Percentiles rank a stretch among this genome's conserved stretches.
Conservation (phyloP, 495 filamentous ascomycete genomes). For the Entonaema liquescens region DNA sequence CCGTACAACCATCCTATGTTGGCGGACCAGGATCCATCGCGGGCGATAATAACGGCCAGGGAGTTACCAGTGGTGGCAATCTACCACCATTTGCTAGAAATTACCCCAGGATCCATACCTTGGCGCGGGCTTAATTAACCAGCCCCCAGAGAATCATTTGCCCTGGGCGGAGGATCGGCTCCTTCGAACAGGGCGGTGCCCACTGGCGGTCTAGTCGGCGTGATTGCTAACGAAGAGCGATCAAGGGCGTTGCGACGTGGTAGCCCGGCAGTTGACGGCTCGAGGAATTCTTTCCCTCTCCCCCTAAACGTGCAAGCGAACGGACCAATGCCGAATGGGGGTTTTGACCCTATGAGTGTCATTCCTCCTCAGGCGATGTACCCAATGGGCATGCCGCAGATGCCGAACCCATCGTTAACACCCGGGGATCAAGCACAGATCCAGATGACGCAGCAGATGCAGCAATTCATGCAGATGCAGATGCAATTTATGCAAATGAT, state of each 20-base stretch:
- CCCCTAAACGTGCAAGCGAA: slow-evolving; percentile 30
- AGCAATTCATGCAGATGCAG: slow-evolving; percentile 90
- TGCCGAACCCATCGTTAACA: slow-evolving; percentile 55
- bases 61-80: slow-evolving; percentile 41
- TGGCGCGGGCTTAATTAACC: slow-evolving; percentile 81
- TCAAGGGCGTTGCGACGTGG: slow-evolving; percentile 78
- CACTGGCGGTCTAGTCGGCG: slow-evolving; percentile 83
- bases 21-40: slow-evolving; percentile 36
- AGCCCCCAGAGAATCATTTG: slow-evolving; percentile 77
- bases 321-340: slow-evolving; percentile 44
- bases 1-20: slow-evolving; percentile 41
- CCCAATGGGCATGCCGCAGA: slow-evolving; percentile 52
- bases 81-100: slow-evolving; percentile 85
- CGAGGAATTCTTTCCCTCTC: slow-evolving; percentile 30
- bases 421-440: slow-evolving; percentile 79
- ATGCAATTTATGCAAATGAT: slow-evolving; percentile 93
- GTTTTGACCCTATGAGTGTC: slow-evolving; percentile 55
- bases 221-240: slow-evolving; percentile 87
- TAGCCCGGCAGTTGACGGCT: slow-evolving; percentile 69
- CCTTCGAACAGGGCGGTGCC: slow-evolving; percentile 54
- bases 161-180: slow-evolving; percentile 71
- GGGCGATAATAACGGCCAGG: slow-evolving; percentile 33
- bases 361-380: slow-evolving; percentile 62
- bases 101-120: slow-evolving; percentile 90
- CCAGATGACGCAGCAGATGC: slow-evolving; percentile 89